These are phyloP conservation scores for Xylaria sp. DNA, from an alignment of 2,329 filamentous ascomycete species.

Conservation along the genomic window DNA sequence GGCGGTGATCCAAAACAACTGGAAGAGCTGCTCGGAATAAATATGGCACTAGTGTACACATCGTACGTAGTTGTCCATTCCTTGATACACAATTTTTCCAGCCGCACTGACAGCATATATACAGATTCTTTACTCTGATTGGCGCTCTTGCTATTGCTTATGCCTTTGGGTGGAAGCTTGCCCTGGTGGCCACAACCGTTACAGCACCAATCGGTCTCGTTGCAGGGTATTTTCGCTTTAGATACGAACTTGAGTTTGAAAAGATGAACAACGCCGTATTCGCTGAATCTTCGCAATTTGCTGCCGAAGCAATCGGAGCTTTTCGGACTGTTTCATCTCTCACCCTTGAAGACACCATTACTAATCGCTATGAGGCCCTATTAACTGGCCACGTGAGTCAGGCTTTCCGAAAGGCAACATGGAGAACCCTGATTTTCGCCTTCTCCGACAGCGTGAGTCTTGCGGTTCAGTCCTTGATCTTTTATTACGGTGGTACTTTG, in stretches of 20 bases:
- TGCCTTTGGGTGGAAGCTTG: slow-evolving; percentile 80
- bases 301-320: slow-evolving; percentile 76
- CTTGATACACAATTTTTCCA: not conserved
- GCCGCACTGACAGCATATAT: slow-evolving; percentile 16
- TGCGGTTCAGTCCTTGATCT: slow-evolving; percentile 70
- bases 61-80: slow-evolving; percentile 50
- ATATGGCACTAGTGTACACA: slow-evolving; percentile 70
- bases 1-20: slow-evolving; percentile 67
- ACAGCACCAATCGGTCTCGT: slow-evolving; percentile 62
- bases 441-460: slow-evolving; percentile 75
- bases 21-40: slow-evolving; percentile 70
- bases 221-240: slow-evolving; percentile 62
- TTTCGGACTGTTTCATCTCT: slow-evolving; percentile 78
- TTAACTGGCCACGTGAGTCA: slow-evolving; percentile 66
- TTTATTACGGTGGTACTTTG: slow-evolving; percentile 73
- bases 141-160: slow-evolving; percentile 75
- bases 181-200: slow-evolving; percentile 72
- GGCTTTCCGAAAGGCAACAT: slow-evolving; percentile 70
- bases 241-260: slow-evolving; percentile 73
- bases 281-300: slow-evolving; percentile 77
- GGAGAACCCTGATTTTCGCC: slow-evolving; percentile 72
- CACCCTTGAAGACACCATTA: slow-evolving; percentile 74
- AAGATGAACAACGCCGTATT: slow-evolving; percentile 75
- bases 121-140: slow-evolving; percentile 67
- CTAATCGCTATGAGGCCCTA: slow-evolving; percentile 67